Conservation (phyloP, 1,284 basidiomycete species). For the Gomphus sp. region DNA sequence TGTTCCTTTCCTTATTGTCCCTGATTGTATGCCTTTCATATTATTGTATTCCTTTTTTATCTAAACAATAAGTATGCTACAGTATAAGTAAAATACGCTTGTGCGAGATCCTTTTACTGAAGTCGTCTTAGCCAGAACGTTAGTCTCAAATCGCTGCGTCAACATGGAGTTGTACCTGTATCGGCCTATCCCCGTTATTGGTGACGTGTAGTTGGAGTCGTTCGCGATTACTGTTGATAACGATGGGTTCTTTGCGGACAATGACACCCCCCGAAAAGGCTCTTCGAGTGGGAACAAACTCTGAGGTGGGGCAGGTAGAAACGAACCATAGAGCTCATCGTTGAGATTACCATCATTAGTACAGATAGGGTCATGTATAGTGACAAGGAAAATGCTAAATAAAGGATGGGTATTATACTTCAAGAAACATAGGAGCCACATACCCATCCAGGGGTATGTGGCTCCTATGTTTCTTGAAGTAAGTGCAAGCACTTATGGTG, state of each 20-base stretch:
- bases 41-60: too few relatives aligned
- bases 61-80: too few relatives aligned
- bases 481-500: too few relatives aligned
- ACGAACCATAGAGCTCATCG: constrained; percentile 87
- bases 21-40: too few relatives aligned
- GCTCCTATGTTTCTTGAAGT: too few relatives aligned
- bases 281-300: constrained; percentile 54
- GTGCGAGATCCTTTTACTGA: too few relatives aligned
- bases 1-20: too few relatives aligned
- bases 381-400: constrained; percentile 82
- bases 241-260: constrained; percentile 56
- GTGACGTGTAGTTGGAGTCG: constrained; percentile 72
- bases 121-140: too few relatives aligned
- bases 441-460: constrained; percentile 83
- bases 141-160: too few relatives aligned
- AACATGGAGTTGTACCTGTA: constrained; percentile 52
- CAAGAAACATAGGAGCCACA: constrained; percentile 17
- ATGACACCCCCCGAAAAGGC: constrained; percentile 66
- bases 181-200: constrained; percentile 90
- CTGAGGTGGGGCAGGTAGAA: constrained; percentile 72
- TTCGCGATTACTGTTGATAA: constrained; percentile 66
- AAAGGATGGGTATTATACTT: constrained; percentile 6
- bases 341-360: constrained; percentile 71
- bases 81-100: too few relatives aligned
- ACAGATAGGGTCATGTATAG: constrained; percentile 90